A percentile compares a stretch with the other conserved stretches of the same genome.
phyloP scores from a whole-genome alignment of 169 alveolate genomes.

The Miamiensis avidus region DNA sequence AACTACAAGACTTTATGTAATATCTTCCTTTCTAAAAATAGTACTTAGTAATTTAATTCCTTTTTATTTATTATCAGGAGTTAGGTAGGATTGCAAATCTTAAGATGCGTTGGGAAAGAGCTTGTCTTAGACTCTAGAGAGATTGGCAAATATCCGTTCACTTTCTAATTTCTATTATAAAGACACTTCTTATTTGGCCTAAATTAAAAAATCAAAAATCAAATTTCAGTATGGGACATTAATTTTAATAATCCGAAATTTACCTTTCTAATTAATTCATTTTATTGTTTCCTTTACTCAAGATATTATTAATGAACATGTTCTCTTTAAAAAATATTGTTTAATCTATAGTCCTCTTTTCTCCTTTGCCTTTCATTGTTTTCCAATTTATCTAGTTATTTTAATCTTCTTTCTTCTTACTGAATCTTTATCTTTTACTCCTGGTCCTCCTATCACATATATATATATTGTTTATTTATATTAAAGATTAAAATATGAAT shows the following conservation, averaged over 20 bases:
- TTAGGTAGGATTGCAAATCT: too few relatives aligned
- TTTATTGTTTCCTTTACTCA: background rate
- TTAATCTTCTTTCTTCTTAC: background rate
- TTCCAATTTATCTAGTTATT: background rate
- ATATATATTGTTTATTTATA: too few relatives aligned
- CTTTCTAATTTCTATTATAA: background rate
- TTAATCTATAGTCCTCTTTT: background rate
- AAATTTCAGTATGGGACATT: too few relatives aligned
- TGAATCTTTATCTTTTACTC: background rate
- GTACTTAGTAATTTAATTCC: background rate
- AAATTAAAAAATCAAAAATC: background rate
- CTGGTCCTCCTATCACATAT: background rate
- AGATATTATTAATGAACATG: background rate
- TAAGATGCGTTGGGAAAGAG: background rate
- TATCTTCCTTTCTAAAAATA: background rate
- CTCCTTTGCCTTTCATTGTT: background rate
- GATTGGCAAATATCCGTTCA: background rate
- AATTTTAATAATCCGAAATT: too few relatives aligned
- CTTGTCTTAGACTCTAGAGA: background rate
- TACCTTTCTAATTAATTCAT: background rate
- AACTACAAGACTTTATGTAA: too few relatives aligned
- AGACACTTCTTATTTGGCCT: background rate
- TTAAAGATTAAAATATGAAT: background rate
- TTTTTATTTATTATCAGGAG: background rate
- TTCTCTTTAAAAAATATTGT: background rate